phyloP scores from a whole-genome alignment of 306 rosid genomes.

The Adenanthera pavonina region DNA sequence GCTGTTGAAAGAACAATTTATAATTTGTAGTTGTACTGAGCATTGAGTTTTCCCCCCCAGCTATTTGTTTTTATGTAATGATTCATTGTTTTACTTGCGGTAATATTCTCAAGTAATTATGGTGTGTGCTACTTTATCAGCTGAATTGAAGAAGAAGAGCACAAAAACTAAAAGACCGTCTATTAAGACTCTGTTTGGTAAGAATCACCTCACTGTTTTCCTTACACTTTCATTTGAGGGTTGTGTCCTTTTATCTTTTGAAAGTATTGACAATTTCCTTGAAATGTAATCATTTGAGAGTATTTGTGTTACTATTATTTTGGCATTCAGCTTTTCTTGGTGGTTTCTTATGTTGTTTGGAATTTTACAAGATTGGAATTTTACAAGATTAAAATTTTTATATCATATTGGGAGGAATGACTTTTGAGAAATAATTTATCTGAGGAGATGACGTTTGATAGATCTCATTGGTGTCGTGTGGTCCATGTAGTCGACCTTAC shows the following conservation, averaged over 20 bases:
- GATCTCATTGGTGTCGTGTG: too few relatives aligned
- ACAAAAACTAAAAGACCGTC: constrained; percentile 88
- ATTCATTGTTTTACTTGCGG: constrained; percentile 19
- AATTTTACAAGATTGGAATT: neutral
- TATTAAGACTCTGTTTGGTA: constrained; percentile 91
- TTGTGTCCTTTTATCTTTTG: neutral
- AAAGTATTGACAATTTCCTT: constrained; percentile 12
- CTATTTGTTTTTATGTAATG: constrained; percentile 2
- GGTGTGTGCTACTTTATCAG: constrained; percentile 54
- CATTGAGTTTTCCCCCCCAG: neutral
- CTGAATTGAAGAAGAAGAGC: constrained; percentile 94
- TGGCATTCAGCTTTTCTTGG: neutral
- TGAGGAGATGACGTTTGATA: too few relatives aligned
- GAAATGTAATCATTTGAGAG: constrained; percentile 10
- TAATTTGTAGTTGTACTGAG: constrained; percentile 18
- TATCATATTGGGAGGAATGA: neutral
- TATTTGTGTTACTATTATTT: neutral
- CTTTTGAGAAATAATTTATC: too few relatives aligned
- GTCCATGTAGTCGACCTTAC: too few relatives aligned
- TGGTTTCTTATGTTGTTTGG: constrained; percentile 1
- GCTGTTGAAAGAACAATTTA: neutral
- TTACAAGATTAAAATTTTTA: neutral
- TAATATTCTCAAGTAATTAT: constrained; percentile 26
- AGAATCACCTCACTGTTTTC: constrained; percentile 37
- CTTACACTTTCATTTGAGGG: constrained; percentile 7